phyloP scores from a whole-genome alignment of 768 basidiomycete genomes.

The Lactifluus rugatus region DNA sequence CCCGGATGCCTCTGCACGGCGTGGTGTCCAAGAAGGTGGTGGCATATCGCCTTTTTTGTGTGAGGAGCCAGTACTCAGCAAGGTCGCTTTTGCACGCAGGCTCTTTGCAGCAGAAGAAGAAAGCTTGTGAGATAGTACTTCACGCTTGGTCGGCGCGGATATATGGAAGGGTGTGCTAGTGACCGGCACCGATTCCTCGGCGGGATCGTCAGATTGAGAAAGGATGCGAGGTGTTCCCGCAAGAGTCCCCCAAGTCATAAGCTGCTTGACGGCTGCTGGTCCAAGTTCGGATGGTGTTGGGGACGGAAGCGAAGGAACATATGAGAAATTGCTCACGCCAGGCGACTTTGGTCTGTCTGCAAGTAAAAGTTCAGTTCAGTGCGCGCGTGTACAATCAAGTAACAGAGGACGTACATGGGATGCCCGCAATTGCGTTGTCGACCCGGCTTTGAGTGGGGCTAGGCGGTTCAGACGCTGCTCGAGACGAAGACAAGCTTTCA shows the following conservation, averaged over 20 bases:
- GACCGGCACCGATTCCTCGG: slow-evolving; percentile 30
- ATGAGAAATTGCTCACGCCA: slow-evolving; percentile 47
- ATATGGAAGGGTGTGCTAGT: slow-evolving; percentile 70
- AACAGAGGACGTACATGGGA: slow-evolving; percentile 57
- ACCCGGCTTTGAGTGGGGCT: slow-evolving; percentile 89
- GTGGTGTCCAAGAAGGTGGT: slow-evolving; percentile 73
- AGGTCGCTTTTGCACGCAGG: slow-evolving; percentile 64
- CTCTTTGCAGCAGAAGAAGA: slow-evolving; percentile 75
- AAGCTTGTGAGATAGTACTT: slow-evolving; percentile 70
- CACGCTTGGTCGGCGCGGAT: slow-evolving; percentile 65
- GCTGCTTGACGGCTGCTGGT: slow-evolving; percentile 73
- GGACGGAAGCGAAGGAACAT: slow-evolving; percentile 80
- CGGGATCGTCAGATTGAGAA: slow-evolving; percentile 47
- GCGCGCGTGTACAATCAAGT: background rate
- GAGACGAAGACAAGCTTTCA: slow-evolving; percentile 33
- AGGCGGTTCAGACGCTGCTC: slow-evolving; percentile 50
- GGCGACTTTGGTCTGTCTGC: slow-evolving; percentile 59
- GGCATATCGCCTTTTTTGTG: slow-evolving; percentile 53
- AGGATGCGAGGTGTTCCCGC: slow-evolving; percentile 87
- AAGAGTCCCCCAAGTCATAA: slow-evolving; percentile 97
- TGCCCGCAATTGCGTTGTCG: slow-evolving; percentile 87
- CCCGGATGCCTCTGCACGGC: slow-evolving; percentile 60
- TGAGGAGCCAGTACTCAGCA: slow-evolving; percentile 38
- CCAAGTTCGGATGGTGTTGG: slow-evolving; percentile 79
- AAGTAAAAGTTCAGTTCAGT: slow-evolving; percentile 2